phyloP scores from a whole-genome alignment of 805 yeast species.

The Vanderwaltozyma polyspora region DNA sequence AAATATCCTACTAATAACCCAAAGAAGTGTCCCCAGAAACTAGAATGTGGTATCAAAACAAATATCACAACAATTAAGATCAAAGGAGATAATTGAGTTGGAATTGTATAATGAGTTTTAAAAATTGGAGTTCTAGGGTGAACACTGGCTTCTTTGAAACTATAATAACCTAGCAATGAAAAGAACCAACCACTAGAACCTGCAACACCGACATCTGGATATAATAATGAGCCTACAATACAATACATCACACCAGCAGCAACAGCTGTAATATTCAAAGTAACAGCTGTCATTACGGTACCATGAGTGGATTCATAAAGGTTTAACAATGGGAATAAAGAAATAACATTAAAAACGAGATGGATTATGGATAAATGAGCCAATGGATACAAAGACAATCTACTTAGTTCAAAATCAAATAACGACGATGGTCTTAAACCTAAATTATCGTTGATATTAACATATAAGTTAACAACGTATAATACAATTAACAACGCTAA shows the following conservation, averaged over 20 bases:
- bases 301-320: constrained; percentile 66
- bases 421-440: constrained; percentile 8
- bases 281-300: constrained; percentile 75
- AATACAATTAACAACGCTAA: neutral
- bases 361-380: constrained; percentile 56
- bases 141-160: constrained; percentile 35
- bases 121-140: constrained; percentile 34
- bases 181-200: constrained; percentile 73
- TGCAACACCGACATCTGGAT: constrained; percentile 41
- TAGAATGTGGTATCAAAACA: constrained; percentile 50
- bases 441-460: constrained; percentile 7
- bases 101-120: constrained; percentile 34
- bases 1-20: constrained; percentile 59
- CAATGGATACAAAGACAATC: constrained; percentile 54
- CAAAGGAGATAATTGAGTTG: constrained; percentile 52
- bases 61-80: constrained; percentile 38
- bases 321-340: constrained; percentile 49
- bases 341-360: constrained; percentile 45
- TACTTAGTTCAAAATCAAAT: constrained; percentile 6
- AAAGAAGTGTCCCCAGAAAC: constrained; percentile 64
- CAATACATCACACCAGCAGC: constrained; percentile 57
- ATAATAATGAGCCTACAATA: constrained; percentile 33
- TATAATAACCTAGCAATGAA: constrained; percentile 50
- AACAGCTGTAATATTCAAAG: constrained; percentile 61
- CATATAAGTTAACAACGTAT: neutral